phyloP scores from a whole-genome alignment of 2,329 filamentous ascomycete species.

The Diaporthe sp. region DNA sequence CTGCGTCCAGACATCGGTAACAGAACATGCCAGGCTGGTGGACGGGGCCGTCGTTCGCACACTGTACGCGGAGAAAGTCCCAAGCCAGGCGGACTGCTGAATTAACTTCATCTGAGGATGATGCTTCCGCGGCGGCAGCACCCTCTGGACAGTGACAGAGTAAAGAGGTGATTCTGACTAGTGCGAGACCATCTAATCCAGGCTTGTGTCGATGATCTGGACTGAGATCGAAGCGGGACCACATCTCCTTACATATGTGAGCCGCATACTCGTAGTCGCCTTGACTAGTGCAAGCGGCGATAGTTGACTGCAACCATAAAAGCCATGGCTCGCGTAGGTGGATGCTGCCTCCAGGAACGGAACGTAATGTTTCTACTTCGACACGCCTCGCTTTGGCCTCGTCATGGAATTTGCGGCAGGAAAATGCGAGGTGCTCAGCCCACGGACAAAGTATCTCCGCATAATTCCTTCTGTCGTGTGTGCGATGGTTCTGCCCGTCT shows the following conservation, averaged over 20 bases:
- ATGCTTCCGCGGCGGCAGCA: neutral
- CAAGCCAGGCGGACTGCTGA: neutral
- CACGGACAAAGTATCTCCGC: neutral
- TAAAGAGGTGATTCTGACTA: neutral
- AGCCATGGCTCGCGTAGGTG: neutral
- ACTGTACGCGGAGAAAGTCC: neutral
- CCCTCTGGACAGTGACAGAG: neutral
- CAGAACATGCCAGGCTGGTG: conserved; percentile 23
- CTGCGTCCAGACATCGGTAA: conserved; percentile 11
- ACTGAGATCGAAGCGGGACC: neutral
- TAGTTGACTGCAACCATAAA: conserved; percentile 2
- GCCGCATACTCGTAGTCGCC: conserved; percentile 14
- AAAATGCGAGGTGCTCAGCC: neutral
- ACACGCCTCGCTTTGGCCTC: conserved; percentile 8
- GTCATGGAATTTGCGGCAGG: neutral
- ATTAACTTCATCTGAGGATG: neutral
- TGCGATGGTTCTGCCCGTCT: neutral
- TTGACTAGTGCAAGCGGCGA: neutral
- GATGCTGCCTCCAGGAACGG: neutral
- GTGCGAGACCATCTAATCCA: neutral
- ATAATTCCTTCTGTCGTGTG: neutral
- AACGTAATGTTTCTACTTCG: neutral
- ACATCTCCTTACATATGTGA: conserved; percentile 8
- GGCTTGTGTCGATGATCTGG: conserved; percentile 20
- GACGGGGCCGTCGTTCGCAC: neutral